Conservation (phyloP, 768 basidiomycete species). For the Amanita rubescens region DNA sequence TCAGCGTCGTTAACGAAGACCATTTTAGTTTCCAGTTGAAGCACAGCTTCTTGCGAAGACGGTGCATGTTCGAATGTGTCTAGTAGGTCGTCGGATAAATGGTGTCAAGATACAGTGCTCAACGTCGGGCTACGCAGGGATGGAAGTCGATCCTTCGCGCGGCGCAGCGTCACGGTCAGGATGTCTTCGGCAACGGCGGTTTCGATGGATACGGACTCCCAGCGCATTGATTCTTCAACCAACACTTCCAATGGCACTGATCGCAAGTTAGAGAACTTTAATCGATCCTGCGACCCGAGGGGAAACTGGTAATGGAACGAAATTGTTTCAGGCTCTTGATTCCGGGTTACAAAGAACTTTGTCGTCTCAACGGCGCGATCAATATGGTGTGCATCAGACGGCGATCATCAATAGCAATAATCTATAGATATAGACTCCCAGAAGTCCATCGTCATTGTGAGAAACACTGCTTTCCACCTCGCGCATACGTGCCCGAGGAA, state of each 20-base stretch:
- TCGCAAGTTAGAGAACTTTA: background rate
- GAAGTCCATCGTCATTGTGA: background rate
- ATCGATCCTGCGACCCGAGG: background rate
- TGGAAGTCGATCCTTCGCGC: background rate
- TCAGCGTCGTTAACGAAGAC: background rate
- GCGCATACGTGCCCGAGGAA: background rate
- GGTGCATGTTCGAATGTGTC: background rate
- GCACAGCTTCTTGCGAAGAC: background rate
- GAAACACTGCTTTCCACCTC: background rate
- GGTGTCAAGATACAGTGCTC: too few species aligned
- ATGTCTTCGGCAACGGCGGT: background rate
- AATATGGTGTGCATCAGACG: too few species aligned
- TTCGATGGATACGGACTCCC: background rate
- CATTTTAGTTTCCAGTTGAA: background rate
- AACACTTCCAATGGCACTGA: background rate
- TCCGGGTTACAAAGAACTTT: background rate
- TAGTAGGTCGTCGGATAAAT: too few species aligned
- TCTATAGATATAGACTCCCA: background rate
- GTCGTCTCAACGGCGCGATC: background rate
- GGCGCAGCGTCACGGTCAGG: background rate
- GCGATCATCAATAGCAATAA: too few species aligned
- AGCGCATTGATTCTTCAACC: background rate
- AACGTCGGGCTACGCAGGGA: background rate
- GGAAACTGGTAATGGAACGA: background rate
- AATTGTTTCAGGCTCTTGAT: background rate